Percentiles rank a stretch among this genome's conserved stretches.
phyloP scores from a whole-genome alignment of 352 stramenopile genomes.

The Pythium aristosporum region DNA sequence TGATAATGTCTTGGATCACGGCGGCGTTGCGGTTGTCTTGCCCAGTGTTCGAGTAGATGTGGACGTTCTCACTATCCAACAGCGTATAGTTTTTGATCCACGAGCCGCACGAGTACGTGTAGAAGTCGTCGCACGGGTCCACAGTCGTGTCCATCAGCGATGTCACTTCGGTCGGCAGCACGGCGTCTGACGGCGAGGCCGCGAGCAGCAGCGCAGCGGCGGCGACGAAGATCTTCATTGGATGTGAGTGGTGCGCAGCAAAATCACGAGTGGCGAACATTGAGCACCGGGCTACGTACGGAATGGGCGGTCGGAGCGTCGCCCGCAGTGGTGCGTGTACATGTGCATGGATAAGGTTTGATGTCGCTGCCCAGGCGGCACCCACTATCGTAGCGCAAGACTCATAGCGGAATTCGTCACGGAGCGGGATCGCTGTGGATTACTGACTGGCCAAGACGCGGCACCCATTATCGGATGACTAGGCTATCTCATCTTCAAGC shows the following conservation, averaged over 20 bases:
- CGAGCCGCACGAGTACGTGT: slow-evolving; percentile 52
- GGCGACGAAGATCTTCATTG: slow-evolving; percentile 29
- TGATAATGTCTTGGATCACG: slow-evolving; percentile 52
- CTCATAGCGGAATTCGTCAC: too few relatives aligned
- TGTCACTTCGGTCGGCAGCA: slow-evolving; percentile 34
- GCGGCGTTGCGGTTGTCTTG: slow-evolving; percentile 49
- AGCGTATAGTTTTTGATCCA: slow-evolving; percentile 35
- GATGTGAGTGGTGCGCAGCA: not conserved
- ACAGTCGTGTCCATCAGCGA: slow-evolving; percentile 41
- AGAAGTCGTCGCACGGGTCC: slow-evolving; percentile 73
- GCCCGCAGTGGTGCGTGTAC: too few relatives aligned
- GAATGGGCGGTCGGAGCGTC: not conserved
- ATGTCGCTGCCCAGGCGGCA: too few relatives aligned
- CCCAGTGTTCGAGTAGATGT: slow-evolving; percentile 47
- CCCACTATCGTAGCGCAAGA: too few relatives aligned
- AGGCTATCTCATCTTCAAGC: too few relatives aligned
- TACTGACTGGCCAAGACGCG: too few relatives aligned
- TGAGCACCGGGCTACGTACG: too few relatives aligned
- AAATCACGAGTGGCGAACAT: too few relatives aligned
- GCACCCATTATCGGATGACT: too few relatives aligned
- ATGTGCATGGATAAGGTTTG: too few relatives aligned
- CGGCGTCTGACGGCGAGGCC: slow-evolving; percentile 14
- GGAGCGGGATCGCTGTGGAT: too few relatives aligned
- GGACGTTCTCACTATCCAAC: slow-evolving; percentile 6
- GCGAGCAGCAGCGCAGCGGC: slow-evolving; percentile 5